These are phyloP conservation scores for Xylaria venustula DNA, from an alignment of 495 filamentous ascomycete species.

Conservation along the genomic window DNA sequence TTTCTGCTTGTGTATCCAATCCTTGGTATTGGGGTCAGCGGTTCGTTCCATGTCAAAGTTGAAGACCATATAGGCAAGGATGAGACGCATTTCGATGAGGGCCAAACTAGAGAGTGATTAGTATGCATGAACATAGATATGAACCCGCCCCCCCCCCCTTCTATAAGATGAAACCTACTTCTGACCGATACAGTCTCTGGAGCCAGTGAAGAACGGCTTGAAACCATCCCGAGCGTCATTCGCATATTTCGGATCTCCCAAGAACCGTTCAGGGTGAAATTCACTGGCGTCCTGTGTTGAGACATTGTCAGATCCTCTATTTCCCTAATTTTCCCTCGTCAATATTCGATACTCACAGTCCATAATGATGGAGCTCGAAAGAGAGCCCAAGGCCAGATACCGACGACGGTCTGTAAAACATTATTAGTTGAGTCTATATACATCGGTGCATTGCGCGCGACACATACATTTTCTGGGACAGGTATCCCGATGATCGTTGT, in stretches of 20 bases:
- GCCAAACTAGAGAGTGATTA: slow-evolving; percentile 4
- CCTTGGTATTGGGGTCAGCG: slow-evolving; percentile 2
- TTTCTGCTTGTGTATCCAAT: slow-evolving; percentile 14
- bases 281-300: background rate
- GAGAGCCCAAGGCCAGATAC: slow-evolving; percentile 15
- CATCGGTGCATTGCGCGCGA: background rate
- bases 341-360: background rate
- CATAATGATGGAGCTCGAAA: slow-evolving; percentile 15
- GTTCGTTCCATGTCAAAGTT: slow-evolving; percentile 14
- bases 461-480: slow-evolving; percentile 36
- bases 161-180: slow-evolving; percentile 7
- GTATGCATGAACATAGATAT: no score
- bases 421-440: background rate
- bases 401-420: slow-evolving; percentile 9
- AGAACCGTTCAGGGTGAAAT: background rate
- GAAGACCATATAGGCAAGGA: slow-evolving; percentile 15
- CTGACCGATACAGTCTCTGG: slow-evolving; percentile 19
- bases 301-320: background rate
- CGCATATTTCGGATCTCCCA: background rate
- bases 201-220: slow-evolving; percentile 18
- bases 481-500: slow-evolving; percentile 43
- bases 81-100: slow-evolving; percentile 19
- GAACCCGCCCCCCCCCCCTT: no score
- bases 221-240: slow-evolving; percentile 13
- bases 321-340: no score